Evolutionary conservation across 2,329 filamentous ascomycete genomes (phyloP), one percentile per base, ranked within the genome.

Genomic region (Samsoniella hepiali): DNA sequence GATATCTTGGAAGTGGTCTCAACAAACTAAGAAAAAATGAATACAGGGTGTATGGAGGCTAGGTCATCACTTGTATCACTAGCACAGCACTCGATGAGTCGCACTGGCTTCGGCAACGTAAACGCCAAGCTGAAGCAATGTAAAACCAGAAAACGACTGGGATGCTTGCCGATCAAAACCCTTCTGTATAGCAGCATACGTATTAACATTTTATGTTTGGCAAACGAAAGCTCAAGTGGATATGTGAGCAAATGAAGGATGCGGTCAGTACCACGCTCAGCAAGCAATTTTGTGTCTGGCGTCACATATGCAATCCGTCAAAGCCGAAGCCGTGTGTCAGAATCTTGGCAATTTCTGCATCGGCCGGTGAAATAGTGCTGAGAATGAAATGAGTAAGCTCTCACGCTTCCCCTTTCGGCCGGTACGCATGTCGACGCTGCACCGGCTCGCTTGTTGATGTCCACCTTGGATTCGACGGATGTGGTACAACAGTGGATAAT

Each of bases 51-150:
- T 15, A 29, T 22, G 11, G 15, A 34, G 10, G 29, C 29, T 8
- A n/a, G 17, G 42, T n/a, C 45, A 40, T n/a, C 22, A 22, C 9
- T 13, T 15, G n/a, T 27, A 15, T 8, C 10, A 32, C 31, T 13
- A 6, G 40, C 27, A n/a, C 38, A 40, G 38, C 13, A 17, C n/a
- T 59, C 22, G 15, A 22, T 13, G 36, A 9, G 29, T 61, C 31
- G 31, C 38, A 61, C 58, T n/a, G 15, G 36, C 11, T 31, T 61
- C 58, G 58, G 58, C 40, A 54, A 61, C n/a, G n/a, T 54, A 61
- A 61, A 54, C 40, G 29, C 29, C 49, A 45, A 61, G 40, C 38
- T 27, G 49, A 44, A 27, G 10, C 38, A 61, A 34, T 27, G 31
- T 29, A 44, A 54, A 53, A 45, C 38, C 34, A 40, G 29, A 47